These are phyloP conservation scores for Aegilops speltoides DNA, from an alignment of 176 grass and related monocot species.

Conservation along the genomic window DNA sequence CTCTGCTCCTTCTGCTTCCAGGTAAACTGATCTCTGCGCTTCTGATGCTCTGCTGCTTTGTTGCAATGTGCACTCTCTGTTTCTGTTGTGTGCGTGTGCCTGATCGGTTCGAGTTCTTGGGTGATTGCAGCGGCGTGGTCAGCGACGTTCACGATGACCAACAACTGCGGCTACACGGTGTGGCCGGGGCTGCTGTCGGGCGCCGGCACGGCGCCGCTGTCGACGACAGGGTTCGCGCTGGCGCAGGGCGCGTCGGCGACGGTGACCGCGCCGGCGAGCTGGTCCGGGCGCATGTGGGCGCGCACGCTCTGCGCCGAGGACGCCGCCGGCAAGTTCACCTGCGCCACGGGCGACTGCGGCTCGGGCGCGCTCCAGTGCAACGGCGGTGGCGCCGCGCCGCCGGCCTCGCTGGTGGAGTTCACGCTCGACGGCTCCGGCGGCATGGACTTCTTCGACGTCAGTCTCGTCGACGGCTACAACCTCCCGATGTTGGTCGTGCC, in stretches of 20 bases:
- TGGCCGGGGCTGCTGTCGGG: constrained; percentile 89
- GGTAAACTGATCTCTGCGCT: background rate
- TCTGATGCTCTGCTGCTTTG: background rate
- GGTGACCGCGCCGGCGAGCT: constrained; percentile 50
- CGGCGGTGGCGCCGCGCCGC: constrained; percentile 59
- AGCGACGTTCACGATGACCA: constrained; percentile 79
- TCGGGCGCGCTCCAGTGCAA: constrained; percentile 59
- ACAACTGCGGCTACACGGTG: constrained; percentile 81
- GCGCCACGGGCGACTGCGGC: constrained; percentile 83
- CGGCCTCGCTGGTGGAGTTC: constrained; percentile 83
- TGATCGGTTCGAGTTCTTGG: background rate
- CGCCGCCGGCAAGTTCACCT: constrained; percentile 58
- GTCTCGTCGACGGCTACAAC: constrained; percentile 91
- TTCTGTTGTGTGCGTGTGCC: background rate
- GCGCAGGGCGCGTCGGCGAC: constrained; percentile 51
- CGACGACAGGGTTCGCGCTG: constrained; percentile 72
- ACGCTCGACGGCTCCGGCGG: constrained; percentile 76
- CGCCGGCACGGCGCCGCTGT: constrained; percentile 62
- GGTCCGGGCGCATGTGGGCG: constrained; percentile 95
- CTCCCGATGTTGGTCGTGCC: constrained; percentile 76
- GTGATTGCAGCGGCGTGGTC: constrained; percentile 45
- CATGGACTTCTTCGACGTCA: constrained; percentile 95
- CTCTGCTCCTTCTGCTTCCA: constrained; percentile 42
- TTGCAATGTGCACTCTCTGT: background rate
- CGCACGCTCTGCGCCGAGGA: constrained; percentile 81